Percentiles rank a stretch among this genome's conserved stretches.
Evolutionary conservation across 2,329 filamentous ascomycete species (phyloP).

Genomic region (Chalaropsis thielavioides): DNA sequence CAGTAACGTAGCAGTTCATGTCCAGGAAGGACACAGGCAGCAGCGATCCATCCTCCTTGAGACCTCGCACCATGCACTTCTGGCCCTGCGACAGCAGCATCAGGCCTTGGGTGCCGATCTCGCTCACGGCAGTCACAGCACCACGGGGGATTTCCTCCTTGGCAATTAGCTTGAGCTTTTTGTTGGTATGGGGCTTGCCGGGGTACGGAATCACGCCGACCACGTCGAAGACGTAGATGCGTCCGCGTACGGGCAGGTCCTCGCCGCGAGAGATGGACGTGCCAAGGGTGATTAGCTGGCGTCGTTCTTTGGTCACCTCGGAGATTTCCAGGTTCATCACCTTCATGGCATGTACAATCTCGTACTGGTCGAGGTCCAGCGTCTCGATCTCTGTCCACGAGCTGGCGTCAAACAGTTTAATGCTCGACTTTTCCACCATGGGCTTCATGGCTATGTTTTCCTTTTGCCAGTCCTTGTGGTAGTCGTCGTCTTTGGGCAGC

Average conservation of each 20-base stretch:
- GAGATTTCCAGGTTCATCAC: slow-evolving; percentile 78
- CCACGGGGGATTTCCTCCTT: slow-evolving; percentile 86
- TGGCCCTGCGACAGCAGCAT: slow-evolving; percentile 86
- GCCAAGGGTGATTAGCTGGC: slow-evolving; percentile 68
- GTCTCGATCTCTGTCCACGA: slow-evolving; percentile 69
- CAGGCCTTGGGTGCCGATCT: slow-evolving; percentile 74
- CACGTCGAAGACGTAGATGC: slow-evolving; percentile 81
- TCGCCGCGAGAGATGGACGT: slow-evolving; percentile 80
- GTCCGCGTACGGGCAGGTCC: slow-evolving; percentile 71
- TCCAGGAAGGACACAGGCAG: slow-evolving; percentile 95
- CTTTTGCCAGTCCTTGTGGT: slow-evolving; percentile 64
- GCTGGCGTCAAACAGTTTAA: slow-evolving; percentile 66
- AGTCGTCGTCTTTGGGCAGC: slow-evolving; percentile 72
- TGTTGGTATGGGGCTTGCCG: slow-evolving; percentile 69
- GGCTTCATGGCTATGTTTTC: slow-evolving; percentile 53
- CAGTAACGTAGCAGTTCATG: slow-evolving; percentile 83
- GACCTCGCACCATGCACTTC: slow-evolving; percentile 89
- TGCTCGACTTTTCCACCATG: slow-evolving; percentile 50
- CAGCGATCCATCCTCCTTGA: slow-evolving; percentile 88
- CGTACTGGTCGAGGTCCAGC: slow-evolving; percentile 55
- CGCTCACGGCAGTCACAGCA: slow-evolving; percentile 72
- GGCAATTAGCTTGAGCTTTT: slow-evolving; percentile 69
- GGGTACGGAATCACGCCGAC: slow-evolving; percentile 85
- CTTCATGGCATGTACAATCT: slow-evolving; percentile 68
- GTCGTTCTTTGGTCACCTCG: slow-evolving; percentile 76